A percentile compares a stretch with the other conserved stretches of the same genome.
phyloP scores from a whole-genome alignment of 495 filamentous ascomycete genomes.

The Aspergillus incahuasiensis region DNA sequence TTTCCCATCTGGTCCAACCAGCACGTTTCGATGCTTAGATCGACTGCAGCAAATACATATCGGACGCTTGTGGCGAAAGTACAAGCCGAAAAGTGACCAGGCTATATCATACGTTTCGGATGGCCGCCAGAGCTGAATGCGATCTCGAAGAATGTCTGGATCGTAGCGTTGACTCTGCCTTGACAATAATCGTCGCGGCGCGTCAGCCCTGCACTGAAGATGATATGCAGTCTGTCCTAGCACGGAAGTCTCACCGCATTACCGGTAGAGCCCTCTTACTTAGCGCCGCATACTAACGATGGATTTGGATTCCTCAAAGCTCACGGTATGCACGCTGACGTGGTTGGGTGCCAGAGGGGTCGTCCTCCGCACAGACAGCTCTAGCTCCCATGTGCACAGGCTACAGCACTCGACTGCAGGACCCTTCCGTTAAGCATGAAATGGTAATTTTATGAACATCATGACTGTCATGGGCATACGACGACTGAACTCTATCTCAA shows the following conservation, averaged over 20 bases:
- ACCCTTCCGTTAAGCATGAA: not conserved
- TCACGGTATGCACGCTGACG: not conserved
- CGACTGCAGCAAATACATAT: not conserved
- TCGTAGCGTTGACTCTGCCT: too few relatives aligned
- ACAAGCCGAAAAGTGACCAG: not conserved
- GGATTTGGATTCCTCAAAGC: not conserved
- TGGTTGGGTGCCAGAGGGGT: slow-evolving; percentile 1
- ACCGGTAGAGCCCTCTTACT: not conserved
- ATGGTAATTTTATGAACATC: not conserved
- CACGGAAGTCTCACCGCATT: not conserved
- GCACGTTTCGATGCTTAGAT: not conserved
- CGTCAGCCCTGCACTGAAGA: too few relatives aligned
- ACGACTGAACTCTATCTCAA: slow-evolving; percentile 10
- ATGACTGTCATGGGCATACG: slow-evolving; percentile 19
- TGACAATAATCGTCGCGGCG: too few relatives aligned
- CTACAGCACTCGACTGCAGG: not conserved
- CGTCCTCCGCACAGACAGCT: not conserved
- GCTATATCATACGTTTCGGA: too few relatives aligned
- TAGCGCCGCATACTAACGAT: not conserved
- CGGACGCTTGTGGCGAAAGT: not conserved
- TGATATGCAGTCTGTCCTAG: too few relatives aligned
- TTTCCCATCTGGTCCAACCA: not conserved
- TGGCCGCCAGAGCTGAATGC: too few relatives aligned
- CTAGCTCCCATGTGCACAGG: not conserved
- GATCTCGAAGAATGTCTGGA: too few relatives aligned